Evolutionary conservation across 495 filamentous ascomycete species (phyloP).

Genomic region (Venustampulla echinocandica): DNA sequence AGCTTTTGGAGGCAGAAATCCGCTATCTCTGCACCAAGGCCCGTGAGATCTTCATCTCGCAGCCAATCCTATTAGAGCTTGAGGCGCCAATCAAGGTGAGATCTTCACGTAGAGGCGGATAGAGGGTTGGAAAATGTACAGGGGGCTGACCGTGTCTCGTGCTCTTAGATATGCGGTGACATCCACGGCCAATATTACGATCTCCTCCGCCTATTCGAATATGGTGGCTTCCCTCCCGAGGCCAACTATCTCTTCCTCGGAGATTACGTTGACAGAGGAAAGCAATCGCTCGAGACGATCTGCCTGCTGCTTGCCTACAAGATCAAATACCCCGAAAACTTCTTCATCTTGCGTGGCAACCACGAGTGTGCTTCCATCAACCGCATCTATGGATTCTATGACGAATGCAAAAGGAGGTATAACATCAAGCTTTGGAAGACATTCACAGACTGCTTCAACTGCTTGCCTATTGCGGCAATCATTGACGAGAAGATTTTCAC

Average conservation of each 20-base stretch:
- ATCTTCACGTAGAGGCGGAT: conserved; percentile 4
- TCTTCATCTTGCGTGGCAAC: conserved; percentile 97
- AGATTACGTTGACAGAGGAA: conserved; percentile 97
- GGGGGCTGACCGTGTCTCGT: conserved; percentile 6
- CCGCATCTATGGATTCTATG: conserved; percentile 99
- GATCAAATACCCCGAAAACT: conserved; percentile 99
- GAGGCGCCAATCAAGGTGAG: conserved; percentile 98
- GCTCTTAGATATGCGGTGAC: conserved; percentile 86
- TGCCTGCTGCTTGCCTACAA: conserved; percentile 97
- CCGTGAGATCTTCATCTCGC: conserved; percentile 98
- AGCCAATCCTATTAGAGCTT: conserved; percentile 94
- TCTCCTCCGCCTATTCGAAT: conserved; percentile 93
- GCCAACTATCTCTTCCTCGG: conserved; percentile 99
- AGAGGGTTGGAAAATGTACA: neutral
- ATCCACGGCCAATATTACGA: conserved; percentile 99
- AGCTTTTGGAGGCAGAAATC: conserved; percentile 93
- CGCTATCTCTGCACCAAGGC: conserved; percentile 98
- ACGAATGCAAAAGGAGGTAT: conserved; percentile 98
- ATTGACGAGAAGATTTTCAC: conserved; percentile 99
- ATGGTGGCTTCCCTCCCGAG: conserved; percentile 96
- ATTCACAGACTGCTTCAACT: conserved; percentile 99
- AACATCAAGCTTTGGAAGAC: conserved; percentile 99
- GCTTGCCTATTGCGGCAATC: conserved; percentile 97
- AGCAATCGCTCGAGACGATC: conserved; percentile 99
- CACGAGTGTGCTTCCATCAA: conserved; percentile 99